A percentile compares a stretch with the other conserved stretches of the same genome.
Conservation (phyloP, 495 filamentous ascomycete species). For the Penicillium macrosclerotiorum region DNA sequence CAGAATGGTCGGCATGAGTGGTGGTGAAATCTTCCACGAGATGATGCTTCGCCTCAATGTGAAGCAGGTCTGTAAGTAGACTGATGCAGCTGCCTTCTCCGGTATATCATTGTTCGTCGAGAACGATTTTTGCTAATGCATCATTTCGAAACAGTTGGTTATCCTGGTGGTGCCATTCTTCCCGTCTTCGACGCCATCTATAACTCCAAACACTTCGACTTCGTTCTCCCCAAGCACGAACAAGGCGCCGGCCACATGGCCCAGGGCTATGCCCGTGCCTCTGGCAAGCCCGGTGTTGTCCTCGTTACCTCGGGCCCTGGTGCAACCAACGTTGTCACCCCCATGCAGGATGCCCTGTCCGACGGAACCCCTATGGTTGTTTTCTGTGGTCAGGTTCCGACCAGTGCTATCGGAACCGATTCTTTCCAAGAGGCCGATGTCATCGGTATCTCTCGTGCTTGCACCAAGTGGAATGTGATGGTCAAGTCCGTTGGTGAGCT, state of each 20-base stretch:
- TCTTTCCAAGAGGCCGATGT: constrained; percentile 66
- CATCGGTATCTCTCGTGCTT: constrained; percentile 58
- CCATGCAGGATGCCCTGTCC: constrained; percentile 61
- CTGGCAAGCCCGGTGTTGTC: constrained; percentile 61
- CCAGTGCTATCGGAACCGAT: constrained; percentile 56
- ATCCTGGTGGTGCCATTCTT: constrained; percentile 47
- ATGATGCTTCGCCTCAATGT: constrained; percentile 95
- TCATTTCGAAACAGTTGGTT: constrained; percentile 23
- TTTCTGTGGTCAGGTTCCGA: constrained; percentile 60
- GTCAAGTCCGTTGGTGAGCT: constrained; percentile 60
- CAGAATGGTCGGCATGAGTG: constrained; percentile 88
- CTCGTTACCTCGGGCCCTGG: constrained; percentile 66
- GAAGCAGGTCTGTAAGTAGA: constrained; percentile 88
- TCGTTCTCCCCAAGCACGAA: constrained; percentile 62
- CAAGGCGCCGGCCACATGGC: constrained; percentile 68
- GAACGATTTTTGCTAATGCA: not conserved
- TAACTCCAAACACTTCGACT: constrained; percentile 60
- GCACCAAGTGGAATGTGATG: constrained; percentile 67
- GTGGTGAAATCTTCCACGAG: constrained; percentile 97
- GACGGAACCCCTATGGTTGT: constrained; percentile 65
- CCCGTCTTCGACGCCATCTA: constrained; percentile 63
- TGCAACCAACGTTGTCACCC: constrained; percentile 61
- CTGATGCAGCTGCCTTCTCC: constrained; percentile 8
- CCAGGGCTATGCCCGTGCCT: constrained; percentile 61
- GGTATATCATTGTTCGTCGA: not conserved